Conservation (phyloP, 257 asterid species). For the Solanum gandarillasii region DNA sequence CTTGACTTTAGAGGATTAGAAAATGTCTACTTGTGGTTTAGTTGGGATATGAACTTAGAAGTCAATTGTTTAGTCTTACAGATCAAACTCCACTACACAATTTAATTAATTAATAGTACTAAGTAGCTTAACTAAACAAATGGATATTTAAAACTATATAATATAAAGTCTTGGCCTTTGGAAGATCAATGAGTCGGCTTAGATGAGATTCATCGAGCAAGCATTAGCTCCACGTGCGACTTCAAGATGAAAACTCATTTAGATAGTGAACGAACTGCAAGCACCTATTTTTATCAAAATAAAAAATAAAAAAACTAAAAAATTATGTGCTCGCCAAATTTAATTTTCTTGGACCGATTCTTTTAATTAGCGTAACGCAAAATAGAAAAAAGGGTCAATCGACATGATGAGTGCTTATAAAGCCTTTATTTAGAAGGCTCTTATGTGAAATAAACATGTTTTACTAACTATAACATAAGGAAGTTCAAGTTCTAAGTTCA, state of each 20-base stretch:
- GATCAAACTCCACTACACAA: background rate
- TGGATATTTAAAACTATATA: background rate
- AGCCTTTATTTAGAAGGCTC: background rate
- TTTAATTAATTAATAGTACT: background rate
- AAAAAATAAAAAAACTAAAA: background rate
- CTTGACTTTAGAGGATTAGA: background rate
- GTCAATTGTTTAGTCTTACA: background rate
- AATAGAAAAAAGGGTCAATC: background rate
- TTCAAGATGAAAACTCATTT: background rate
- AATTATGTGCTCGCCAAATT: background rate
- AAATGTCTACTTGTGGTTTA: background rate
- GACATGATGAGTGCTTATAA: background rate
- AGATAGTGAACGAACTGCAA: fast-evolving
- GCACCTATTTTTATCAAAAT: no score
- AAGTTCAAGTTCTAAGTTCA: no score
- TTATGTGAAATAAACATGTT: no score
- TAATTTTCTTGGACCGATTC: no score
- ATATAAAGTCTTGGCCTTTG: background rate
- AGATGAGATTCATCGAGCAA: background rate
- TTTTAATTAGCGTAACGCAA: background rate
- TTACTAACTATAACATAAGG: no score
- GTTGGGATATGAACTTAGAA: background rate
- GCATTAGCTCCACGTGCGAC: background rate
- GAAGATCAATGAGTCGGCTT: background rate
- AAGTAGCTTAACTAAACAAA: background rate